Conservation (phyloP, 2,329 filamentous ascomycete species). For the Aspergillus hortae region DNA sequence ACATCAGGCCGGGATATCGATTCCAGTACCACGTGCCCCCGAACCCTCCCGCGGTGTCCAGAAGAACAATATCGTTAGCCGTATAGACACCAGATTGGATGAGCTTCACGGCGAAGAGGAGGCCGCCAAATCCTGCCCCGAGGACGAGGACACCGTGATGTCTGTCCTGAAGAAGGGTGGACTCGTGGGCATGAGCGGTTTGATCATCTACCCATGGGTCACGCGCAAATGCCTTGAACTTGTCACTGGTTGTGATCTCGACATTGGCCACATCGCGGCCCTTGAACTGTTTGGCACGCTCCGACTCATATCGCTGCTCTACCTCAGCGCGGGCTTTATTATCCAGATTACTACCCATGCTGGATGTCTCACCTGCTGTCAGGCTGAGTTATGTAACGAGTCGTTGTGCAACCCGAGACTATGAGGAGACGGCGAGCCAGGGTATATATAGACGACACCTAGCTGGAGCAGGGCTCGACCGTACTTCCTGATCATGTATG, state of each 20-base stretch:
- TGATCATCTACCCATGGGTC: neutral
- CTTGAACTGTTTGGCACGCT: neutral
- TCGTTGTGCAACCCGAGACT: no score
- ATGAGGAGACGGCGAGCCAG: no score
- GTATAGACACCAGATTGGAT: constrained; percentile 31
- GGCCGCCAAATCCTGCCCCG: constrained; percentile 45
- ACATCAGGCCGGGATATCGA: constrained; percentile 48
- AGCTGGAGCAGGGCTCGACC: no score
- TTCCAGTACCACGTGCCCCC: constrained; percentile 46
- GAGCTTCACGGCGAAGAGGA: constrained; percentile 40
- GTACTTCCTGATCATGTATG: neutral
- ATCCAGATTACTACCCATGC: neutral
- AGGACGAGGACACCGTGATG: constrained; percentile 29
- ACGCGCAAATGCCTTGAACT: neutral
- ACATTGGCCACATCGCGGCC: neutral
- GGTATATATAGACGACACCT: neutral
- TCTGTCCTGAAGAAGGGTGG: neutral
- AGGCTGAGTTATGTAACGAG: no score
- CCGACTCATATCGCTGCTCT: neutral
- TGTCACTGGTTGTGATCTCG: neutral
- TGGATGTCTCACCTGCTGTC: neutral
- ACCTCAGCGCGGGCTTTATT: neutral
- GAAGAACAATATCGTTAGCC: constrained; percentile 7
- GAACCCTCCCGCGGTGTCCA: constrained; percentile 14
- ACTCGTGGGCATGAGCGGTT: neutral